These are phyloP conservation scores for Polygonum aviculare DNA, from an alignment of 148 eudicot species.

Conservation along the genomic window DNA sequence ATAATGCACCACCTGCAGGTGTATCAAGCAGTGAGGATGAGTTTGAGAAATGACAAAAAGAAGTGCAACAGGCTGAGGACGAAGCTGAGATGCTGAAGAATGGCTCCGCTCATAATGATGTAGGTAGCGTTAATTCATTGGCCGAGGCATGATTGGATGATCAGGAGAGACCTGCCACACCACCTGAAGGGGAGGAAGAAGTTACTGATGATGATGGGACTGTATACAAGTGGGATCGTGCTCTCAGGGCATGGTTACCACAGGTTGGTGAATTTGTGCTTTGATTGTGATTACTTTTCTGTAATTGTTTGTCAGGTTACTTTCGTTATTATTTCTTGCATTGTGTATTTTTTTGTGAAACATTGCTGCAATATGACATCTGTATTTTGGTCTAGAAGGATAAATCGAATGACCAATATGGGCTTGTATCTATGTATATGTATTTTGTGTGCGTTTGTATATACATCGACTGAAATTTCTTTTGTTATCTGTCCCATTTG, in stretches of 20 bases:
- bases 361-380: neutral
- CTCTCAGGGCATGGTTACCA: constrained; percentile 84
- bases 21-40: constrained; percentile 55
- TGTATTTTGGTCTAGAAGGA: constrained; percentile 34
- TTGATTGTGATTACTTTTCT: neutral
- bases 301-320: neutral
- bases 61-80: constrained; percentile 72
- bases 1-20: constrained; percentile 29
- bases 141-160: constrained; percentile 17
- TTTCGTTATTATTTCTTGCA: neutral
- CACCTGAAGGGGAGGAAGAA: constrained; percentile 93
- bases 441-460: no score
- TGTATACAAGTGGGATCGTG: constrained; percentile 76
- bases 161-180: constrained; percentile 71
- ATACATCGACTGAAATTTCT: no score
- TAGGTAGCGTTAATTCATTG: constrained; percentile 15
- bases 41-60: constrained; percentile 75
- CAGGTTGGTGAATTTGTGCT: constrained; percentile 46
- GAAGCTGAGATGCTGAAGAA: constrained; percentile 29
- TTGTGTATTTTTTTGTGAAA: neutral
- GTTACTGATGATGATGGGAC: constrained; percentile 98
- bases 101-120: constrained; percentile 16
- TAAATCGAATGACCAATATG: constrained; percentile 31
- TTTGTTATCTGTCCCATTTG: no score
- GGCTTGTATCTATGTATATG: constrained; percentile 13